phyloP scores from a whole-genome alignment of 768 basidiomycete genomes.

The Asterophora parasitica region DNA sequence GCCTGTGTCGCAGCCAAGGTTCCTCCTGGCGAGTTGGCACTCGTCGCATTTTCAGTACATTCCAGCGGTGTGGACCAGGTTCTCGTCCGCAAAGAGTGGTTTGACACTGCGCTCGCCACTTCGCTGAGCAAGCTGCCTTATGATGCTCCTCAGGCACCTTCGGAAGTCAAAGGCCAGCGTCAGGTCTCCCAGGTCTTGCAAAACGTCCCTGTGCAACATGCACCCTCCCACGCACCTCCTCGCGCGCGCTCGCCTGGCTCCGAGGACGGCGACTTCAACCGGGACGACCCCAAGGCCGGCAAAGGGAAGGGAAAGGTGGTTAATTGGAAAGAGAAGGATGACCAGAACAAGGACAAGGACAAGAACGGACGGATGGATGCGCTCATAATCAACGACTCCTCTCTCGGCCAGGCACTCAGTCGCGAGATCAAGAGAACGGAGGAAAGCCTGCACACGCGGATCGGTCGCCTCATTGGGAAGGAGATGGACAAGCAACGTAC shows the following conservation, averaged over 20 bases:
- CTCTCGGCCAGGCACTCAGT: slow-evolving; percentile 53
- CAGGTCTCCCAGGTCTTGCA: slow-evolving; percentile 19
- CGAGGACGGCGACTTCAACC: slow-evolving; percentile 63
- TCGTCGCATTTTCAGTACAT: slow-evolving; percentile 88
- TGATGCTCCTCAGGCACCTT: slow-evolving; percentile 23
- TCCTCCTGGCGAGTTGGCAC: slow-evolving; percentile 66
- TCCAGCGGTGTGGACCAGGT: slow-evolving; percentile 87
- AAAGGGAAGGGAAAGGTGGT: slow-evolving; percentile 62
- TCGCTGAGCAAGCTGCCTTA: slow-evolving; percentile 61
- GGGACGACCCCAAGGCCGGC: slow-evolving; percentile 61
- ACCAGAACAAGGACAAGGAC: slow-evolving; percentile 33
- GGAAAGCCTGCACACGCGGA: slow-evolving; percentile 68
- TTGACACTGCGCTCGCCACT: slow-evolving; percentile 56
- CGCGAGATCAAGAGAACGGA: slow-evolving; percentile 83
- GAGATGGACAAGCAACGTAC: slow-evolving; percentile 89
- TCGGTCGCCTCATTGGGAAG: slow-evolving; percentile 75
- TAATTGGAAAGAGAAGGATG: slow-evolving; percentile 45
- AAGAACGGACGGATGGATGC: slow-evolving; percentile 29
- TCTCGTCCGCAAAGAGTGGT: slow-evolving; percentile 83
- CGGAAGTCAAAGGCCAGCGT: slow-evolving; percentile 23
- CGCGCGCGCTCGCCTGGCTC: slow-evolving; percentile 67
- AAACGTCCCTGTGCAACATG: slow-evolving; percentile 16
- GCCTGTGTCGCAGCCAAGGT: slow-evolving; percentile 82
- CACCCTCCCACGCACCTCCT: slow-evolving; percentile 22
- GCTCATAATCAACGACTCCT: slow-evolving; percentile 43